Evolutionary conservation across 1,284 basidiomycete genomes (phyloP), one percentile per base, ranked within the genome.

Genomic region (Exobasidium cylindrosporum): DNA sequence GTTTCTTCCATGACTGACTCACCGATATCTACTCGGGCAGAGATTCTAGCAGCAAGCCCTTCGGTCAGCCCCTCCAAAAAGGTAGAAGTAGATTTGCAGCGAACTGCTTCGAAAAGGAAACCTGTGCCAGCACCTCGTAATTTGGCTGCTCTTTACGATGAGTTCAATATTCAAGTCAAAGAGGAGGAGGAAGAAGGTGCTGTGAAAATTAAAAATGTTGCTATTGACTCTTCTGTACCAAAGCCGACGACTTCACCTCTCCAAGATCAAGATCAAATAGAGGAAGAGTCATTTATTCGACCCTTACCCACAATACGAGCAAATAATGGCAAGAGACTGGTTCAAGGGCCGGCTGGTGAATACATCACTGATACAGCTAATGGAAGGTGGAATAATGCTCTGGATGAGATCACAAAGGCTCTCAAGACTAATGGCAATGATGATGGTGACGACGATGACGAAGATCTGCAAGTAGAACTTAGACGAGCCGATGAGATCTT

Each of bases 341-440:
- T 75, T 2, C 64, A 68, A 4, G 73, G 73, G 14, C 73, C 73
- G 3, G 68, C 61, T 1, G 73, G 72, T 1, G 58, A 61, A 0
- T 72, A 71, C 40, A 75, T 75, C 50, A 73, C 73, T 14, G 69
- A 73, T 54, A 75, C 73, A 1, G 73, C 73, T 14, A 72, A 75
- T 32, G 26, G 65, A 24, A 54, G 73, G 21, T 75, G 73, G 73
- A 72, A 73, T 59, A 64, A 59, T 13, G 73, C 73, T 4, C 30
- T 75, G 46, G 66, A 69, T 24, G 73, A 75, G 61, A 75, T 75
- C 61, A 72, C 70, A 40, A 65, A 65, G 58, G 73, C 73, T 7
- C 54, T 75, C 23, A 55, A 50, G 24, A 30, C 26, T 2, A 47
- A 55, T 17, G 61, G 49, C n/a, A 26, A 24, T 31, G 53, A 32